Evolutionary conservation across 2,329 filamentous ascomycete species (phyloP), one percentile per base, ranked within the genome.

Genomic region (Fusarium sambucinum): DNA sequence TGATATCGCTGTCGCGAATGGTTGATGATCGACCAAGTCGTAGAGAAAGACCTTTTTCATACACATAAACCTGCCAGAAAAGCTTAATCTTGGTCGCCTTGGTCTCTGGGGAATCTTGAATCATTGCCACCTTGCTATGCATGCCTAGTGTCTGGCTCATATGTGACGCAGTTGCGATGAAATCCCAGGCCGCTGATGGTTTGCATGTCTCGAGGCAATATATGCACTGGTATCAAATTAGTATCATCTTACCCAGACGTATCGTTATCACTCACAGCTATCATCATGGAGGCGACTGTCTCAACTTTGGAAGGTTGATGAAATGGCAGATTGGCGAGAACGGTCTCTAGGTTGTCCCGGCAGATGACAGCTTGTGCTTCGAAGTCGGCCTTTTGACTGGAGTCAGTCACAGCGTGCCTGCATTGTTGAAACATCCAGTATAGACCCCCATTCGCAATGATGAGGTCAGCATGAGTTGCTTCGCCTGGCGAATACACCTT

Each of bases 271-370:
- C 21, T 2, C 33, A 48, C 69, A 17, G 56, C 60, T 17, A 68
- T 29, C 13, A 71, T 19, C 10, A 70, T 56, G 10, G 66, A 59
- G 11, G 14, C 19, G n/a, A 65, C 66, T 50, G 70, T 73, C n/a
- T 74, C 68, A 12, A 60, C 51, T 3, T 60, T 74, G 11, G 71
- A 68, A 0, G 75, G 74, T 1, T 77, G 65, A 51, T 77, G 72
- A 0, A 77, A 58, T 1, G 76, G 75, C 5, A 77, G 47, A 27
- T 70, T 74, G 10, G 70, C 56, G 4, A 77, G 61, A 3, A 72
- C 66, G 1, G 74, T 77, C 54, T 77, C 75, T 2, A 76, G 60
- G 33, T 77, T 77, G 17, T 58, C 61, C 2, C 72, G 69, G 17
- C 71, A 76, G 6, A 75, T 59, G 2, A 42, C 21, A 10, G 69